These are phyloP conservation scores for Rhizopus stolonifer DNA, from an alignment of 371 early-diverging fungal genomes.

Conservation along the genomic window DNA sequence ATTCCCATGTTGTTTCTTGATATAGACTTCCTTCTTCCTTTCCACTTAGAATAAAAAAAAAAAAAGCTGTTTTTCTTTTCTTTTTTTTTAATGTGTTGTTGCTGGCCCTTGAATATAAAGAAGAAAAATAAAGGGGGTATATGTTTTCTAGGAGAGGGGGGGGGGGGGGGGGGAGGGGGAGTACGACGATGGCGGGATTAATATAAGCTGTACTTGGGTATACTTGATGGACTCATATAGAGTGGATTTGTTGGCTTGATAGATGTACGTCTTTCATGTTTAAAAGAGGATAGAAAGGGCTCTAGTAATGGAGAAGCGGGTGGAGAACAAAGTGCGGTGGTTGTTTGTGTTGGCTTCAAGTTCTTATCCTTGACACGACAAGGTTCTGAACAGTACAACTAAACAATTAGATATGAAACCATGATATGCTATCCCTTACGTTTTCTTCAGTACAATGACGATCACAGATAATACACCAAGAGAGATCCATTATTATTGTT, in stretches of 20 bases:
- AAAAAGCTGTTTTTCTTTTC: too few species aligned
- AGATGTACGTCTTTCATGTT: slow-evolving; percentile 23
- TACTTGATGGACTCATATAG: slow-evolving; percentile 9
- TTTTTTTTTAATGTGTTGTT: too few species aligned
- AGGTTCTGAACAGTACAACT: slow-evolving; percentile 32
- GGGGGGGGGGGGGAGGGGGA: not conserved
- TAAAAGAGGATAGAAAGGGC: slow-evolving; percentile 28
- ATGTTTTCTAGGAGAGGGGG: too few species aligned
- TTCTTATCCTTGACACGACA: slow-evolving; percentile 24
- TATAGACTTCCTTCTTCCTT: too few species aligned
- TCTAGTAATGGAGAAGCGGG: slow-evolving; percentile 25
- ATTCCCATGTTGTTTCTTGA: too few species aligned
- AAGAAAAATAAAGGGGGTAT: too few species aligned
- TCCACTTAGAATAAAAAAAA: too few species aligned
- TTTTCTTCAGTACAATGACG: slow-evolving; percentile 31
- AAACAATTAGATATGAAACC: not conserved
- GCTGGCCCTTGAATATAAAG: too few species aligned
- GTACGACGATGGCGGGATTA: not conserved
- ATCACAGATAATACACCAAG: slow-evolving; percentile 43
- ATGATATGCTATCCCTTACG: slow-evolving; percentile 11
- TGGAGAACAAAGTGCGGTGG: slow-evolving; percentile 12
- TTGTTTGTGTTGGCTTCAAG: not conserved
- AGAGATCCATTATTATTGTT: slow-evolving; percentile 29
- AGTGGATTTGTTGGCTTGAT: not conserved
- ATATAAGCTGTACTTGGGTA: slow-evolving; percentile 10